These are phyloP conservation scores for Geranium incanum DNA, from an alignment of 441 rosid genomes.

Conservation along the genomic window DNA sequence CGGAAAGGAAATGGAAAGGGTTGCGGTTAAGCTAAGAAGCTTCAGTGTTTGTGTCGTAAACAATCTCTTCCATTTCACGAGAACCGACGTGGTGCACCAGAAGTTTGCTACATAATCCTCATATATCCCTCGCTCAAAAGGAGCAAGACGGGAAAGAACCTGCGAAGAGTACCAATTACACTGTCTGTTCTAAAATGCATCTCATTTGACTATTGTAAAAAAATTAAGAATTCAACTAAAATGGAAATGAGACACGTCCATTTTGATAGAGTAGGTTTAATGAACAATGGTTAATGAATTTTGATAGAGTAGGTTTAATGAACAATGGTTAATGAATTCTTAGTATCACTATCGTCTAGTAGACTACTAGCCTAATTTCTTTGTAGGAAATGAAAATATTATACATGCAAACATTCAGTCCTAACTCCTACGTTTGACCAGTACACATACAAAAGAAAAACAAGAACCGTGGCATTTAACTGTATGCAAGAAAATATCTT, in stretches of 20 bases:
- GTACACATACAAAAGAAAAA: background rate
- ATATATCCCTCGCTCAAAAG: slow-evolving; percentile 89
- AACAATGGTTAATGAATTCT: background rate
- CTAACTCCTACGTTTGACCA: too few species aligned
- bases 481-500: background rate
- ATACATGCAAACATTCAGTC: background rate
- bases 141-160: slow-evolving; percentile 87
- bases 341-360: background rate
- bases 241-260: too few species aligned
- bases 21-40: slow-evolving; percentile 53
- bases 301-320: background rate
- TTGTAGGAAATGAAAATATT: background rate
- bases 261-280: too few species aligned
- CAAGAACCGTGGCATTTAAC: background rate
- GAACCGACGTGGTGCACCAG: slow-evolving; percentile 77
- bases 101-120: slow-evolving; percentile 95
- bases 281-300: background rate
- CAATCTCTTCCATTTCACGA: slow-evolving; percentile 79
- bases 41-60: slow-evolving; percentile 51
- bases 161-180: slow-evolving; percentile 24
- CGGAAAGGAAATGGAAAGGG: slow-evolving; percentile 58
- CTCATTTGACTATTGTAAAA: too few species aligned
- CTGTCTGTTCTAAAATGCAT: too few species aligned
- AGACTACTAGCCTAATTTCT: background rate
- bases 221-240: too few species aligned